A percentile compares a stretch with the other conserved stretches of the same genome.
Evolutionary conservation across 805 yeast species (phyloP).

Genomic region (Starmerella tilneyi): DNA sequence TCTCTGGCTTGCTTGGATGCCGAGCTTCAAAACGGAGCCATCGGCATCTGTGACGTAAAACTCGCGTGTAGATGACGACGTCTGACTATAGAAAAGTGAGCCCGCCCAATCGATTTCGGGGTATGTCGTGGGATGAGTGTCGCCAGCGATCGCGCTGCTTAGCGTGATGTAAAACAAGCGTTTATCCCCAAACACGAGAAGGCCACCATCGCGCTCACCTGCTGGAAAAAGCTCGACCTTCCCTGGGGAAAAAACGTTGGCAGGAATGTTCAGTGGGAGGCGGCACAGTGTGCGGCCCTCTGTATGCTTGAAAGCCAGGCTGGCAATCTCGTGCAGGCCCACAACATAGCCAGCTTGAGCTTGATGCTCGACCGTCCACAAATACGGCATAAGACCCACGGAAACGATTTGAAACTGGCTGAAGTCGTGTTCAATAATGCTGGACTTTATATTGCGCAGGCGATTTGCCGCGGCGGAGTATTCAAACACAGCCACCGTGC

Average conservation of each 20-base stretch:
- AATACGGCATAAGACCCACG: background rate
- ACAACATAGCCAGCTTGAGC: background rate
- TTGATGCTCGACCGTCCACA: background rate
- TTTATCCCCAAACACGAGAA: background rate
- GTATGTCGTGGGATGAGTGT: background rate
- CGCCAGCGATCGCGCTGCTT: slow-evolving; percentile 3
- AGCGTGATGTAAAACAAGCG: background rate
- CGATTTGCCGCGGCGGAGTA: background rate
- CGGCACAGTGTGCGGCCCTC: background rate
- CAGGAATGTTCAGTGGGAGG: background rate
- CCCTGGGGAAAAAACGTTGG: too few species aligned
- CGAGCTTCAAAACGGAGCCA: background rate
- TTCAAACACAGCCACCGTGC: background rate
- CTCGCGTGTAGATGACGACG: background rate
- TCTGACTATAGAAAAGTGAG: background rate
- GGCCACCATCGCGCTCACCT: background rate
- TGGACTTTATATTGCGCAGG: background rate
- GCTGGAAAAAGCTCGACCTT: background rate
- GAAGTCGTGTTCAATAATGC: background rate
- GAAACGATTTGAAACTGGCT: background rate
- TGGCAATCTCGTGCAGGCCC: background rate
- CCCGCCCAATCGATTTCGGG: background rate
- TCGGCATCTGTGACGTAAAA: background rate
- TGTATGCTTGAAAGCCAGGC: slow-evolving; percentile 2
- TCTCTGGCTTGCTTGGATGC: background rate